phyloP scores from a whole-genome alignment of 345 rosid species.

The Hevea brasiliensis region DNA sequence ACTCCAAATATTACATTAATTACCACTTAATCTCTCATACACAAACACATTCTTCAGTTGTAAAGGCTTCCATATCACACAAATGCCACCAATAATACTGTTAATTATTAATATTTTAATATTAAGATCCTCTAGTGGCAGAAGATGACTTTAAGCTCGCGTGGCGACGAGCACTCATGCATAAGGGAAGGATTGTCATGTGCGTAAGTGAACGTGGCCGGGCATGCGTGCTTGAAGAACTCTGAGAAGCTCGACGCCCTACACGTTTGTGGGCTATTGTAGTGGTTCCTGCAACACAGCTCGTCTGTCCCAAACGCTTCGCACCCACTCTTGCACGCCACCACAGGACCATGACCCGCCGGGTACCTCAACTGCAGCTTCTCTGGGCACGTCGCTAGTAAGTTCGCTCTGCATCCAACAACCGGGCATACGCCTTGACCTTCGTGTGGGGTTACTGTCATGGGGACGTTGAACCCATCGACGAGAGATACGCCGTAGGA shows the following conservation, averaged over 20 bases:
- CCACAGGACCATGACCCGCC: slow-evolving; percentile 56
- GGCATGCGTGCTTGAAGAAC: slow-evolving; percentile 86
- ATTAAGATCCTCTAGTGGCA: slow-evolving; percentile 53
- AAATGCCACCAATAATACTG: too few species aligned
- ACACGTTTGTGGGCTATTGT: slow-evolving; percentile 77
- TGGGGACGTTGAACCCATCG: slow-evolving; percentile 83
- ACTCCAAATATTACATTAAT: not conserved
- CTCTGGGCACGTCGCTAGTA: slow-evolving; percentile 63
- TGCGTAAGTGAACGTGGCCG: slow-evolving; percentile 80
- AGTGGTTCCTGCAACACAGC: slow-evolving; percentile 78
- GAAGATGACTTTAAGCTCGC: slow-evolving; percentile 93
- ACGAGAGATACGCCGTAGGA: slow-evolving; percentile 87
- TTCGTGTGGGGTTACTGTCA: slow-evolving; percentile 96
- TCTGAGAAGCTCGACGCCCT: slow-evolving; percentile 59
- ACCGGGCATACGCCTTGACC: slow-evolving; percentile 86
- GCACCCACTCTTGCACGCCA: slow-evolving; percentile 91
- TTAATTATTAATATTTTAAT: too few species aligned
- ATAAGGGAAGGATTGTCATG: slow-evolving; percentile 82
- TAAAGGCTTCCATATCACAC: too few species aligned
- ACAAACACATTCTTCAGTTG: not conserved
- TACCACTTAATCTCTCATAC: not conserved
- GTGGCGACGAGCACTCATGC: slow-evolving; percentile 85
- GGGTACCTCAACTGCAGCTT: slow-evolving; percentile 48
- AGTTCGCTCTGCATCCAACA: slow-evolving; percentile 71
- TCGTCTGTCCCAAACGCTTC: slow-evolving; percentile 79